A percentile compares a stretch with the other conserved stretches of the same genome.
phyloP scores from a whole-genome alignment of 2,329 filamentous ascomycete genomes.

The Diatrype stigma region DNA sequence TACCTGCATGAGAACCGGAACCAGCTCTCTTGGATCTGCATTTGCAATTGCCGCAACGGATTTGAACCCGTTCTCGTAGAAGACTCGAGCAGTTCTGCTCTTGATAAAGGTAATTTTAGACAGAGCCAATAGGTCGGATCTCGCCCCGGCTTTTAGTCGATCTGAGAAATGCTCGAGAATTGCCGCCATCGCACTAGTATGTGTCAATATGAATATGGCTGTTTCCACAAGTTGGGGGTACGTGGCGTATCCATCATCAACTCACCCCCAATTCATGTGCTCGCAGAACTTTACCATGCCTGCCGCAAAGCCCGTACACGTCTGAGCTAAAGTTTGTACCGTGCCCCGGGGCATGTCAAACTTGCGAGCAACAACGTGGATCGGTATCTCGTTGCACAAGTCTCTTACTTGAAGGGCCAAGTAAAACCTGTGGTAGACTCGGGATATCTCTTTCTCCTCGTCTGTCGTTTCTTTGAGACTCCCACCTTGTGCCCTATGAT shows the following conservation, averaged over 20 bases:
- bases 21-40: constrained; percentile 61
- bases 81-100: constrained; percentile 67
- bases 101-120: constrained; percentile 72
- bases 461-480: constrained; percentile 58
- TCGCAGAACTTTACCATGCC: constrained; percentile 78
- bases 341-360: constrained; percentile 67
- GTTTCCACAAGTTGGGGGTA: background rate
- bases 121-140: constrained; percentile 65
- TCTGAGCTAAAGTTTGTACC: constrained; percentile 69
- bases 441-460: constrained; percentile 55
- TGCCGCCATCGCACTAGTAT: constrained; percentile 58
- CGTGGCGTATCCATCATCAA: constrained; percentile 6
- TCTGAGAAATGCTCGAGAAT: constrained; percentile 74
- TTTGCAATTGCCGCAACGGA: constrained; percentile 65
- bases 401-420: constrained; percentile 73
- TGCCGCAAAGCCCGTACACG: constrained; percentile 73
- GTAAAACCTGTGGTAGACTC: constrained; percentile 70
- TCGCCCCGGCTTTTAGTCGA: constrained; percentile 67
- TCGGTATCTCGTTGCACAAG: constrained; percentile 70
- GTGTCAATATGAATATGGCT: constrained; percentile 6
- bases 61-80: constrained; percentile 74
- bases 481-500: constrained; percentile 60
- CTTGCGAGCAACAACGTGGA: constrained; percentile 65
- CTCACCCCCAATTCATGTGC: constrained; percentile 67
- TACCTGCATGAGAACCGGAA: constrained; percentile 70